These are phyloP conservation scores for Zymoseptoria crescenta DNA, from an alignment of 2,329 filamentous ascomycete genomes.

Conservation along the genomic window DNA sequence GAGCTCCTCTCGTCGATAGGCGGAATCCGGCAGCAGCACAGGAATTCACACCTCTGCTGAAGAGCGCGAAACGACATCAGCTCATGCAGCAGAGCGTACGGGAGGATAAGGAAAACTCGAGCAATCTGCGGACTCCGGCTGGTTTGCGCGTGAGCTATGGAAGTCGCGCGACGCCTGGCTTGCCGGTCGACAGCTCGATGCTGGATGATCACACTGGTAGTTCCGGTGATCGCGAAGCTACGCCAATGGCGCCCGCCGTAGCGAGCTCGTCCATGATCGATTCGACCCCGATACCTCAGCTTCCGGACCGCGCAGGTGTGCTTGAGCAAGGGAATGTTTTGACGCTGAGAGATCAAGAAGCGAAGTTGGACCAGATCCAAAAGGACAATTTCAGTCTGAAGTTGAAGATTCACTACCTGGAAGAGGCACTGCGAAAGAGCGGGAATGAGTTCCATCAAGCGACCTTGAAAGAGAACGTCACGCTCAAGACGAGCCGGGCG, in stretches of 20 bases:
- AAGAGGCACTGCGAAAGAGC: slow-evolving; percentile 78
- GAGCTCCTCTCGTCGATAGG: slow-evolving; percentile 62
- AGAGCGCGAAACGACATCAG: slow-evolving; percentile 68
- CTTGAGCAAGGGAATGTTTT: slow-evolving; percentile 82
- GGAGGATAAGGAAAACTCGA: slow-evolving; percentile 34
- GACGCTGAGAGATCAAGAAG: slow-evolving; percentile 89
- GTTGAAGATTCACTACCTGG: slow-evolving; percentile 92
- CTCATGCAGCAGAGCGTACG: slow-evolving; percentile 30
- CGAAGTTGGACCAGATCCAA: slow-evolving; percentile 85
- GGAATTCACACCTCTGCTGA: slow-evolving; percentile 92
- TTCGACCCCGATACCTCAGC: slow-evolving; percentile 70
- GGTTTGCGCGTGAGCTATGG: slow-evolving; percentile 55
- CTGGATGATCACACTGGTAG: slow-evolving; percentile 56
- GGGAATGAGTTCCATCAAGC: slow-evolving; percentile 85
- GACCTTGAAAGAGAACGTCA: slow-evolving; percentile 88
- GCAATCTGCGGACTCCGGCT: slow-evolving; percentile 57
- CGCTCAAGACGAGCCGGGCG: slow-evolving; percentile 86
- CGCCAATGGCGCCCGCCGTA: slow-evolving; percentile 61
- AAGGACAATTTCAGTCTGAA: slow-evolving; percentile 98
- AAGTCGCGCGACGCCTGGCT: slow-evolving; percentile 56
- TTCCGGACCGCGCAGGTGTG: slow-evolving; percentile 54
- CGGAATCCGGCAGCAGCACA: slow-evolving; percentile 52
- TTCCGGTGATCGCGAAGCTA: slow-evolving; percentile 54
- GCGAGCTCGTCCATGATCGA: slow-evolving; percentile 67
- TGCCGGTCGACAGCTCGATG: slow-evolving; percentile 69